Conservation (phyloP, 2,329 filamentous ascomycete genomes). For the Ophiostoma sp. region DNA sequence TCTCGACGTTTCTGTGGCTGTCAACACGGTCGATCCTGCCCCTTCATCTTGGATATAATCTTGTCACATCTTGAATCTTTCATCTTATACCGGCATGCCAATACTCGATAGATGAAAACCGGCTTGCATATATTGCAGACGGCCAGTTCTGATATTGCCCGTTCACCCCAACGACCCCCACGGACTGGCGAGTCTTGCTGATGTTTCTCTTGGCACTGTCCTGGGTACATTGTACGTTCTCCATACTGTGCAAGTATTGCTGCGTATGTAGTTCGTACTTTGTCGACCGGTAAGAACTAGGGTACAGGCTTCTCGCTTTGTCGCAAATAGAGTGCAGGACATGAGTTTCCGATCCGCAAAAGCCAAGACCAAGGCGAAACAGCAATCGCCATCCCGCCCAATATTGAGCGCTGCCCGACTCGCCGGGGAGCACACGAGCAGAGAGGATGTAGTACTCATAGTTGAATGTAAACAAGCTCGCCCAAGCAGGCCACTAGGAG, state of each 20-base stretch:
- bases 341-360: constrained; percentile 17
- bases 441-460: neutral
- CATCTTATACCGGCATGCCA: neutral
- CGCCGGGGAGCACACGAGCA: neutral
- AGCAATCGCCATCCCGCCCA: constrained; percentile 5
- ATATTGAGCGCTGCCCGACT: neutral
- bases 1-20: neutral
- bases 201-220: neutral
- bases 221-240: neutral
- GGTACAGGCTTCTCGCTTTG: neutral
- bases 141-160: neutral
- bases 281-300: too few species aligned
- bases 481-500: neutral
- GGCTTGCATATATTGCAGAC: neutral
- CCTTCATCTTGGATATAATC: constrained; percentile 12
- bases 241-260: neutral
- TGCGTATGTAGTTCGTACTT: neutral
- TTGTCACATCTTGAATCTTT: neutral
- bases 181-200: neutral
- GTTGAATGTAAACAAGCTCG: neutral
- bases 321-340: constrained; percentile 15
- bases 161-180: neutral
- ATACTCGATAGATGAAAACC: neutral
- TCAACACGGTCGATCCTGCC: neutral
- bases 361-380: constrained; percentile 21